Percentiles rank a stretch among this genome's conserved stretches.
Conservation (phyloP, 1,284 basidiomycete genomes). For the Xanthoconium separans region DNA sequence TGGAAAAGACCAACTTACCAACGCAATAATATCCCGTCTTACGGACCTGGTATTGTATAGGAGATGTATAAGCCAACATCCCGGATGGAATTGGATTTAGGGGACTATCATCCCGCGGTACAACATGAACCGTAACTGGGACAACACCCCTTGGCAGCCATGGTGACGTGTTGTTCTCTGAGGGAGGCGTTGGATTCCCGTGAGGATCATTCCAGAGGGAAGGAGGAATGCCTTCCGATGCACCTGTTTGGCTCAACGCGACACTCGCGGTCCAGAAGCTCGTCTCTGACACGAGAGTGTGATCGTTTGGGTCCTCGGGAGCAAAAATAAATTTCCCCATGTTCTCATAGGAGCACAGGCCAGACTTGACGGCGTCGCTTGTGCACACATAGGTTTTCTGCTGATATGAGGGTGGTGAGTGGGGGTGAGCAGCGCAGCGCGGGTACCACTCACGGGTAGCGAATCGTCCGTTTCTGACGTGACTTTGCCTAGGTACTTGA, state of each 20-base stretch:
- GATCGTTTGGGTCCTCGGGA: conserved; percentile 48
- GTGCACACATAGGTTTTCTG: conserved; percentile 95
- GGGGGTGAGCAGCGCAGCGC: conserved; percentile 6
- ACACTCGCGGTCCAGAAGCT: conserved; percentile 79
- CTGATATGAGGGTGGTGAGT: conserved; percentile 28
- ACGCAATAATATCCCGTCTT: conserved; percentile 96
- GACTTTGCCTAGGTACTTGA: conserved; percentile 76
- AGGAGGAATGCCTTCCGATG: conserved; percentile 6
- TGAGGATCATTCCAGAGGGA: conserved; percentile 58
- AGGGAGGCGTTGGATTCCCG: conserved; percentile 55
- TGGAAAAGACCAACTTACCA: conserved; percentile 50
- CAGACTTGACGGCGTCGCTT: conserved; percentile 63
- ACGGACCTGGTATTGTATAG: conserved; percentile 79
- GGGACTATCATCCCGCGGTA: conserved; percentile 28
- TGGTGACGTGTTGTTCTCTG: conserved; percentile 46
- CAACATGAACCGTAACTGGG: conserved; percentile 5
- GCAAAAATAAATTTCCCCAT: conserved; percentile 86
- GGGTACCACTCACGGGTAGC: conserved; percentile 60
- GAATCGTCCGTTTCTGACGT: conserved; percentile 57
- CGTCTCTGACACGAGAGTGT: conserved; percentile 63
- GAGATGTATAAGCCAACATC: conserved; percentile 52
- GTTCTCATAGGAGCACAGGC: conserved; percentile 66
- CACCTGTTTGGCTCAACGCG: conserved; percentile 42
- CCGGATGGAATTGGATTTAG: conserved; percentile 49
- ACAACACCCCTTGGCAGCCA: conserved; percentile 37